Percentiles rank a stretch among this genome's conserved stretches.
Evolutionary conservation across 192 early-diverging fungal species (phyloP).

Genomic region (Diversispora eburnea): DNA sequence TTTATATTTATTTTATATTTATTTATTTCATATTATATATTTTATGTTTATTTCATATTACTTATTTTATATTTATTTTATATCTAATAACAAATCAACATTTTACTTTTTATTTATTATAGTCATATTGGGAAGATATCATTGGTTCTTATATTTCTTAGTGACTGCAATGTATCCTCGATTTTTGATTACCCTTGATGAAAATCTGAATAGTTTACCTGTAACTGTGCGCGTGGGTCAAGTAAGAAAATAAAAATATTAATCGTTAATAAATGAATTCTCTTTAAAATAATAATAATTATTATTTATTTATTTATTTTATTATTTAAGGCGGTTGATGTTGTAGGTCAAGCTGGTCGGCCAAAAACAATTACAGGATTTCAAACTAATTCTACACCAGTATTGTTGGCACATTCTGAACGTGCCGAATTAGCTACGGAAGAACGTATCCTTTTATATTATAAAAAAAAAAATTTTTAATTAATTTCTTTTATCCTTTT

Average conservation of each 20-base stretch:
- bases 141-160: constrained; percentile 93
- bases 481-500: background rate
- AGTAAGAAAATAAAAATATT: background rate
- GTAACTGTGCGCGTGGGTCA: constrained; percentile 96
- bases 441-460: constrained; percentile 72
- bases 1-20: no score
- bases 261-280: no score
- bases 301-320: background rate
- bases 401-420: constrained; percentile 93
- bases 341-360: constrained; percentile 95
- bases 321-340: constrained; percentile 84
- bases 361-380: constrained; percentile 99
- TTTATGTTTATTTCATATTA: no score
- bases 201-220: constrained; percentile 74
- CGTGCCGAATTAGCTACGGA: constrained; percentile 97
- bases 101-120: constrained; percentile 1
- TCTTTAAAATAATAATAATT: background rate
- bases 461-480: background rate
- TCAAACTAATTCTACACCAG: constrained; percentile 97
- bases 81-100: constrained; percentile 5
- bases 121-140: constrained; percentile 85
- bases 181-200: constrained; percentile 96
- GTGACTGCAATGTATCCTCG: constrained; percentile 95
- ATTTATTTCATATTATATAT: no score
- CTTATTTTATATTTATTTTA: no score